Conservation (phyloP, 208 protist genomes). For the Trypanosoma conorhini region DNA sequence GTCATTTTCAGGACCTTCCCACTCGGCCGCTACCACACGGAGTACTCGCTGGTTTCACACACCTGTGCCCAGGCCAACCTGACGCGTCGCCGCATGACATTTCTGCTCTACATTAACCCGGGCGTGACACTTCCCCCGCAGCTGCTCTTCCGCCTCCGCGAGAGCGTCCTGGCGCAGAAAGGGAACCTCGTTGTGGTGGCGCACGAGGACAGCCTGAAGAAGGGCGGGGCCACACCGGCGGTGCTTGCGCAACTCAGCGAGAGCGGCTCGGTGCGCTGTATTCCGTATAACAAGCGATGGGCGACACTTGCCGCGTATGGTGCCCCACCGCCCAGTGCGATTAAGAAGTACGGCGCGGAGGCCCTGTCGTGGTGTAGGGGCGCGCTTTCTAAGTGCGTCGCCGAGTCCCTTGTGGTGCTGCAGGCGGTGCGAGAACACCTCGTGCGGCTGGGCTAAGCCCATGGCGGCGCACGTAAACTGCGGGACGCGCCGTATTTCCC, state of each 20-base stretch:
- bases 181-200: conserved; percentile 82
- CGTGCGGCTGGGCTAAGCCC: background rate
- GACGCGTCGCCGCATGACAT: conserved; percentile 79
- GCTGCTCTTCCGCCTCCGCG: conserved; percentile 51
- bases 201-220: conserved; percentile 66
- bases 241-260: conserved; percentile 15
- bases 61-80: conserved; percentile 85
- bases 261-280: conserved; percentile 5
- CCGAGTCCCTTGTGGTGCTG: background rate
- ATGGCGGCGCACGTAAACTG: background rate
- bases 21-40: conserved; percentile 68
- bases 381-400: background rate
- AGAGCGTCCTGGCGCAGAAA: conserved; percentile 61
- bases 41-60: conserved; percentile 77
- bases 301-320: background rate
- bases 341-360: background rate
- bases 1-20: conserved; percentile 84
- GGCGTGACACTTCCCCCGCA: conserved; percentile 67
- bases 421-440: background rate
- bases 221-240: conserved; percentile 47
- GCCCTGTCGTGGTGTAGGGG: background rate
- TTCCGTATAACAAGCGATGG: conserved; percentile 20
- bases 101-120: conserved; percentile 74
- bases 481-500: background rate
- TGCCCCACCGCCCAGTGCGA: background rate